Evolutionary conservation across 2,329 filamentous ascomycete species (phyloP).

Genomic region (Aspergillus felis): DNA sequence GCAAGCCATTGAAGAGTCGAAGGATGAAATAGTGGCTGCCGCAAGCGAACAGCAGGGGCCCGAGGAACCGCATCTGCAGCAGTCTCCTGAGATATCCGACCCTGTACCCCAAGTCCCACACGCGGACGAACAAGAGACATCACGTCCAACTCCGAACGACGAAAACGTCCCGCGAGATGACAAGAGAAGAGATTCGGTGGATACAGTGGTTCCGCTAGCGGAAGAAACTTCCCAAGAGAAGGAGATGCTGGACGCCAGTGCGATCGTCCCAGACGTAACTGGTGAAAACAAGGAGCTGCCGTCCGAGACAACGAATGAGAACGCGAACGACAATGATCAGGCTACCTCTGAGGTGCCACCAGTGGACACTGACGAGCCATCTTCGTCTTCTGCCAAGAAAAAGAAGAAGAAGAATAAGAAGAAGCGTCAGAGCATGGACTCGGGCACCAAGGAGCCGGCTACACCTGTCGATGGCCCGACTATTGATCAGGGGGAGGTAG

Average conservation of each 20-base stretch:
- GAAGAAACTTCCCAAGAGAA: background rate
- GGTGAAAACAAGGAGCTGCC: background rate
- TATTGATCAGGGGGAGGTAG: background rate
- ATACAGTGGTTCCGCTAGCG: background rate
- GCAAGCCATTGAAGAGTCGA: background rate
- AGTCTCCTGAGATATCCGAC: background rate
- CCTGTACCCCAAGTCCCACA: background rate
- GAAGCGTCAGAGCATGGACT: constrained; percentile 20
- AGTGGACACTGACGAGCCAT: constrained; percentile 12
- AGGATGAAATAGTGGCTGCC: background rate
- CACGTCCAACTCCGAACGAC: background rate
- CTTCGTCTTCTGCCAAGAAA: constrained; percentile 23
- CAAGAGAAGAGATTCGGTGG: background rate
- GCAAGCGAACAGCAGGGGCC: background rate
- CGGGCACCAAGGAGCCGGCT: constrained; percentile 12
- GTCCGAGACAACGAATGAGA: constrained; percentile 3
- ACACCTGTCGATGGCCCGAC: background rate
- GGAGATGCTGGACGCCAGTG: background rate
- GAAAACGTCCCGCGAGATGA: background rate
- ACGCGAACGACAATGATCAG: constrained; percentile 2
- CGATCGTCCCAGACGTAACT: background rate
- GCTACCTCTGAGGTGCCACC: constrained; percentile 7
- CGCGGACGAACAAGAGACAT: background rate
- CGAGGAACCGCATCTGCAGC: background rate
- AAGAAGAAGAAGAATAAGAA: constrained; percentile 38